Evolutionary conservation across 192 early-diverging fungal genomes (phyloP), one percentile per base, ranked within the genome.

Genomic region (Helicostylum pulchrum): DNA sequence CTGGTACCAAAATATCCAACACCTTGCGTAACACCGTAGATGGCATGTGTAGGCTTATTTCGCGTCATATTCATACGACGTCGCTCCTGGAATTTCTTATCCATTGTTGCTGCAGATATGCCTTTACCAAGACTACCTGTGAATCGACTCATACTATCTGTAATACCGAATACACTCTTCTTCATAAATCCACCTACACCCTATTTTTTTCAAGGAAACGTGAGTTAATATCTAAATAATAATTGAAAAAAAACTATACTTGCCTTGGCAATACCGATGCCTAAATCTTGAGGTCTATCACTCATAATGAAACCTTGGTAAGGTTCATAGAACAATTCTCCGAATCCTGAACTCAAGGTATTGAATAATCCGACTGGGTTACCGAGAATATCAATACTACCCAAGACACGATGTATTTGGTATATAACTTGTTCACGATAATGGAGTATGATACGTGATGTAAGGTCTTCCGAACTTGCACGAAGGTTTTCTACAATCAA

Each of bases 271-370:
- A 95, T 70, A 1, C 91, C 92, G 63, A 93, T 85, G 14, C 90
- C 90, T 65, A 94, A 87, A 61, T 93, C 92, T 67, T 94, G 88
- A 1, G 93, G 91, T 15, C 89, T 78, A 48, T 87, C 86, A 65
- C 89, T 92, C 75, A 92, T 90, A 42, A 91, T 87, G 67, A 94
- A 91, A 9, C 93, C 93, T 76, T 92, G 89, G 65, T 92, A 84
- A 0, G 93, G 93, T 69, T 95, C 92, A 81, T 94, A 95, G 70
- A 95, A 95, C 61, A 94, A 83, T 68, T 95, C 94, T 7, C 83
- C 80, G 6, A 94, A 92, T 15, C 94, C 94, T 15, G 90, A 92
- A 53, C 88, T 89, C 32, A 95, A 84, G 51, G 78, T 94, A 76
- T 84, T 92, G 72, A 95, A 95, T 20, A 95, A 77, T 0, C 94